Base-by-base conservation (phyloP, 306 rosid species). In the Quillaja saponaria region DNA sequence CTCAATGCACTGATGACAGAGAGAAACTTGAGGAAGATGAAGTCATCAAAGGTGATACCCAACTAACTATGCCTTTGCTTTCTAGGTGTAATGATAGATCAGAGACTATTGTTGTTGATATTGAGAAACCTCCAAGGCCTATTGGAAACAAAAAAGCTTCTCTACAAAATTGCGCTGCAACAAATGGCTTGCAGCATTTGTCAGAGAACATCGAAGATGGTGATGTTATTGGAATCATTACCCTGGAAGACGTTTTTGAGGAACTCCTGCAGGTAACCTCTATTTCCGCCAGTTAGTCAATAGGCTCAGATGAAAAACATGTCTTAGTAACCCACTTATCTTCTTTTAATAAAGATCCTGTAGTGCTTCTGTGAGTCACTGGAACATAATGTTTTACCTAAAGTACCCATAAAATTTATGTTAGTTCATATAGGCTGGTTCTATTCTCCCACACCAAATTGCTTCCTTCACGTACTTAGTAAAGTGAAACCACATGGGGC, bases 201-300 rank as follows among this genome's bases (percentile, higher is more conserved):
- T 61, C 79, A 0, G 96, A 85, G 68, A 94, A 78, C 73, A 76
- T 83, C 15, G 97, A 94, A 74, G 96, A 87, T 64, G 96, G 90
- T 40, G 96, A 94, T 70, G 97, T 92, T 47, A 78, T 92, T 72
- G 99, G 99, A 51, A 89, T 92, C 61, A 92, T 92, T 81, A 92
- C 99, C 49, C 75, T 92, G 25, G 99, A 92, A 80, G 99, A 92
- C 80, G 95, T 92, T 55, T 89, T 92, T 68, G 99, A 92, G 80
- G 99, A 92, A 81, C 99, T 92, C 76, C 77, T 92, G 78, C 99
- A 92, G 85, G 99, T 80, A 67, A 42, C 0, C 75, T 31, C 18
- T 59, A n/a, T n/a, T n/a, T n/a, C n/a, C n/a, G n/a, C n/a, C n/a
- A n/a, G n/a, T n/a, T n/a, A n/a, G n/a, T n/a, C n/a, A n/a, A n/a